Evolutionary conservation across 129 eudicot genomes (phyloP).

Genomic region (Arctium lappa): DNA sequence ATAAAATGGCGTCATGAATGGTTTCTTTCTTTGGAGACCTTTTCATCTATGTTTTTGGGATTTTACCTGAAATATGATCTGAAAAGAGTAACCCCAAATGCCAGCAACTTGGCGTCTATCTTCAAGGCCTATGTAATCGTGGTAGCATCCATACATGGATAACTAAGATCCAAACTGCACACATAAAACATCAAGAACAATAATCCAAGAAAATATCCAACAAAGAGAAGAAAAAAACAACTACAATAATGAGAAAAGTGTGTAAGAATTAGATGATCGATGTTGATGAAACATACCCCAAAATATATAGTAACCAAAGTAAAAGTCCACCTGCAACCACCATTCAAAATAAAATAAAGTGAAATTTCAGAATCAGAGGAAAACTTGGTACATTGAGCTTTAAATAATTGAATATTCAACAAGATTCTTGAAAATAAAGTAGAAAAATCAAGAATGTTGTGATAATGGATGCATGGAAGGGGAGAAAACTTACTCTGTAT

Average conservation of each 20-base stretch:
- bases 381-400: too few relatives aligned
- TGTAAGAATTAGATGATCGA: conserved; percentile 7
- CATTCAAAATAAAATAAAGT: conserved; percentile 24
- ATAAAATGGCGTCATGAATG: background rate
- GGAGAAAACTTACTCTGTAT: too few relatives aligned
- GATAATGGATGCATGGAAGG: too few relatives aligned
- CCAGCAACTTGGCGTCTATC: conserved; percentile 59
- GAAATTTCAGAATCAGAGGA: conserved; percentile 11
- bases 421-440: background rate
- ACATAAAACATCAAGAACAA: conserved; percentile 15
- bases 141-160: conserved; percentile 65
- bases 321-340: too few relatives aligned
- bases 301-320: conserved; percentile 61
- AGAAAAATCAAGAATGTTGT: conserved; percentile 12
- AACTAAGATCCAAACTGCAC: conserved; percentile 70
- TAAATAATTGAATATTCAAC: background rate
- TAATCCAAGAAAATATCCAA: background rate
- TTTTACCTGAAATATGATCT: too few relatives aligned
- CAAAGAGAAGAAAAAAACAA: background rate
- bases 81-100: too few relatives aligned
- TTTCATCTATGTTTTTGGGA: background rate
- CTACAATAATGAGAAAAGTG: too few relatives aligned
- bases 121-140: conserved; percentile 29
- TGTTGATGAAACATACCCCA: too few relatives aligned
- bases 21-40: background rate